Evolutionary conservation across 805 yeast genomes (phyloP).

Genomic region (Ascoidea rubescens): DNA sequence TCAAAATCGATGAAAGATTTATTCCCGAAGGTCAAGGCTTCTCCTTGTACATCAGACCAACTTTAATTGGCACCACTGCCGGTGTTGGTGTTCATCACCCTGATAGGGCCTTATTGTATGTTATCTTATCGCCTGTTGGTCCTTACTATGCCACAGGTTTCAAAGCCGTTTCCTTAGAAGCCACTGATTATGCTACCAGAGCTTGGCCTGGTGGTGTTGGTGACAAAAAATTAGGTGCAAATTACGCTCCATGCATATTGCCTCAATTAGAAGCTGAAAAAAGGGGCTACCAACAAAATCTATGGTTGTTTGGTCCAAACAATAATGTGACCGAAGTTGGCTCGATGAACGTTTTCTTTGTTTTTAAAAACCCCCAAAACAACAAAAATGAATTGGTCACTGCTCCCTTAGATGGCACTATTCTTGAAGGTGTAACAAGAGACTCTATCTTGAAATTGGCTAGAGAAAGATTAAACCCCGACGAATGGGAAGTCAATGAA

Average conservation of each 20-base stretch:
- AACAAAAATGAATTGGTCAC: conserved; percentile 90
- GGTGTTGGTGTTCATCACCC: conserved; percentile 84
- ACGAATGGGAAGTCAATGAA: conserved; percentile 76
- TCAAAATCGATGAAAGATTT: conserved; percentile 59
- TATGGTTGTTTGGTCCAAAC: conserved; percentile 87
- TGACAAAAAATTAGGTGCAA: conserved; percentile 91
- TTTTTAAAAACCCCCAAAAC: conserved; percentile 53
- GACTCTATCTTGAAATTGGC: conserved; percentile 73
- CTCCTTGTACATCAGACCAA: conserved; percentile 88
- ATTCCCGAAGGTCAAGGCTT: conserved; percentile 63
- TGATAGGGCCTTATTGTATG: conserved; percentile 64
- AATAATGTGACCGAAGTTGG: conserved; percentile 89
- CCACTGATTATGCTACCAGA: conserved; percentile 89
- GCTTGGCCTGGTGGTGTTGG: conserved; percentile 99
- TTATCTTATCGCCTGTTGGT: conserved; percentile 92
- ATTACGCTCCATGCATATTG: conserved; percentile 89
- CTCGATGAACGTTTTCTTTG: conserved; percentile 91
- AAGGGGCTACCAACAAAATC: conserved; percentile 89
- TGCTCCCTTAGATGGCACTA: conserved; percentile 95
- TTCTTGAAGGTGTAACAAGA: conserved; percentile 93
- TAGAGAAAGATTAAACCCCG: conserved; percentile 56
- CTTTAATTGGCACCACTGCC: conserved; percentile 84
- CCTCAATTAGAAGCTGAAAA: conserved; percentile 86
- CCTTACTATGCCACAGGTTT: conserved; percentile 93
- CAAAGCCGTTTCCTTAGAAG: conserved; percentile 89